These are phyloP conservation scores for Stephanodiscus triporus DNA, from an alignment of 108 stramenopile species.

Conservation along the genomic window DNA sequence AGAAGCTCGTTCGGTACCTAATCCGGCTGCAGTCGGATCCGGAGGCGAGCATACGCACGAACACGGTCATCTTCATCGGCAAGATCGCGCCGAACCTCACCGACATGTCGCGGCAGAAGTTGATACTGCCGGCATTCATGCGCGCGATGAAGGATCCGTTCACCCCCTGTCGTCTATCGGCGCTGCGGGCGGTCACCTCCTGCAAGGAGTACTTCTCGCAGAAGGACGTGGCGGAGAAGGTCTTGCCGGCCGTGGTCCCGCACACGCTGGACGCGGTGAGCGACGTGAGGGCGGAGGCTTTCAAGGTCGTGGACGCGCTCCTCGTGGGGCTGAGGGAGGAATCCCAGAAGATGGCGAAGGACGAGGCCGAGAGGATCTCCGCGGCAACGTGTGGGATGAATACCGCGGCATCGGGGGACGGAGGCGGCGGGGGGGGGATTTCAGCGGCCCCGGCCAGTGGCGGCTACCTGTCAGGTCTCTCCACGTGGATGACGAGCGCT, in stretches of 20 bases:
- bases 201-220: conserved; percentile 66
- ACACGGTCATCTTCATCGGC: conserved; percentile 87
- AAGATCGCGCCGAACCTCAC: conserved; percentile 77
- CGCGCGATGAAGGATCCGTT: conserved; percentile 84
- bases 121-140: conserved; percentile 78
- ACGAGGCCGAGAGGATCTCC: conserved; percentile 45
- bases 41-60: conserved; percentile 80
- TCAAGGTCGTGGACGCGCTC: conserved; percentile 64
- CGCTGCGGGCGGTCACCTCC: conserved; percentile 54
- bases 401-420: conserved; percentile 19
- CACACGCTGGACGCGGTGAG: conserved; percentile 64
- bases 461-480: conserved; percentile 67
- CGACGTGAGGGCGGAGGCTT: conserved; percentile 81
- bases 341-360: conserved; percentile 52
- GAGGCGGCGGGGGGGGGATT: conserved; percentile 14
- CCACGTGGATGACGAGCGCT: conserved; percentile 74
- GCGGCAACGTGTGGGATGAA: conserved; percentile 40
- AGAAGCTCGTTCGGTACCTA: conserved; percentile 87
- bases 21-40: conserved; percentile 81
- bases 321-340: conserved; percentile 65
- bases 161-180: conserved; percentile 77
- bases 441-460: conserved; percentile 46
- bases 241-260: conserved; percentile 71
- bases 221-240: conserved; percentile 63
- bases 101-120: conserved; percentile 70